Conservation (phyloP, 176 grass and related monocot species). For the Eleusine coracana region DNA sequence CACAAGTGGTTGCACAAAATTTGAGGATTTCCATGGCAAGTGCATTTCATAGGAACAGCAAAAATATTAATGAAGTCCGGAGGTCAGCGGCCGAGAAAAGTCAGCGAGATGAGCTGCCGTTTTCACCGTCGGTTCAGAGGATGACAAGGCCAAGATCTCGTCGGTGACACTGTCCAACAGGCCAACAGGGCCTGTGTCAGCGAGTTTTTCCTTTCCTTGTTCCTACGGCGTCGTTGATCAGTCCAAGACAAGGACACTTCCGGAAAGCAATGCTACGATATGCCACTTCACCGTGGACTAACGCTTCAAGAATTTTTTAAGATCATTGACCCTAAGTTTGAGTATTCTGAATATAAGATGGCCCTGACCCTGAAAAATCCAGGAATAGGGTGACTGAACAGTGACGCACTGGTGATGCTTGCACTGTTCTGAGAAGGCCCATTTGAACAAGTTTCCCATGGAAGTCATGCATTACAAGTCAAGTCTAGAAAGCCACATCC, state of each 20-base stretch:
- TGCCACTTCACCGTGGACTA: neutral
- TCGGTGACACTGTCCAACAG: neutral
- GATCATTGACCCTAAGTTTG: neutral
- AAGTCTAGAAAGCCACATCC: neutral
- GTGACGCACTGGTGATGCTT: conserved; percentile 20
- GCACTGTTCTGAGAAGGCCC: neutral
- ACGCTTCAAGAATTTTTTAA: no score
- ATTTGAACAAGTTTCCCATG: neutral
- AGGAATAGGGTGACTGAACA: conserved; percentile 19
- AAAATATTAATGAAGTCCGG: neutral
- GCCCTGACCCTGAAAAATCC: no score
- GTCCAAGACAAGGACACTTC: neutral
- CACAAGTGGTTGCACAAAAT: neutral
- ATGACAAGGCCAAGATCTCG: neutral
- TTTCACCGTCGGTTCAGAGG: neutral
- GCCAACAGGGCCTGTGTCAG: neutral
- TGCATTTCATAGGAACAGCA: neutral
- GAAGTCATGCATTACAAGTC: neutral
- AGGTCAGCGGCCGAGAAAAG: neutral
- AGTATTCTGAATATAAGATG: neutral
- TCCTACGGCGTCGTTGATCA: neutral
- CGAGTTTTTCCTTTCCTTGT: neutral
- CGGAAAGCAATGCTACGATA: neutral
- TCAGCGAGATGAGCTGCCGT: neutral
- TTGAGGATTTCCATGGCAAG: neutral